Base-by-base conservation (phyloP, 208 protist genomes). In the Angomonas ambiguus region DNA sequence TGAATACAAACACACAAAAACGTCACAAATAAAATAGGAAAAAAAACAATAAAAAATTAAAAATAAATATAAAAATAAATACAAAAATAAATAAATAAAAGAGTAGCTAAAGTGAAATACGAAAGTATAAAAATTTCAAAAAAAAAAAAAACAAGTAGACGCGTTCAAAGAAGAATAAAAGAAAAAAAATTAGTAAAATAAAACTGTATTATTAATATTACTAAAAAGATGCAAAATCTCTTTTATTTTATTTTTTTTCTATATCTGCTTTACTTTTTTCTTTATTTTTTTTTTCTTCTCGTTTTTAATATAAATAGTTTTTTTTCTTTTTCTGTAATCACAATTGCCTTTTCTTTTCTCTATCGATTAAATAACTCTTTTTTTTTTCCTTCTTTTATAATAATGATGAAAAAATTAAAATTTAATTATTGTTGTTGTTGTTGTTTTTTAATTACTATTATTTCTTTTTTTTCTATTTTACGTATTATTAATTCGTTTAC, bases 31-130 rank as follows among this genome's bases (percentile, higher is more conserved):
- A 66, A 66, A 59, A 66, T 25, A 28, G 4, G 1, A 48, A 28
- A 32, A 61, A 33, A 59, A 33, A 66, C 1, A 33, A 65, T 3
- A 41, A 5, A 13, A 33, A 27, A 65, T 57, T 22, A 2, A 58
- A 13, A 41, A 38, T 33, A 62, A 45, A 41, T 35, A 59, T 69
- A 22, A 60, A 53, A 49, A 51, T 22, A 59, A 33, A 67, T 62
- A 11, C 57, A 22, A n/a, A 20, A 41, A 62, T 22, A 62, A 20
- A 42, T 16, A 34, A 35, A 62, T n/a, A 48, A 35, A 38, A 18
- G 10, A 25, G 51, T 5, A 25, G 51, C 22, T 25, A 57, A 18
- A 35, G 20, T n/a, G n/a, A n/a, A n/a, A n/a, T n/a, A n/a, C n/a
- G n/a, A n/a, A n/a, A n/a, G n/a, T n/a, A n/a, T n/a, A n/a, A n/a